Base-by-base conservation (phyloP, 768 basidiomycete genomes). In the Collybia mongolica region DNA sequence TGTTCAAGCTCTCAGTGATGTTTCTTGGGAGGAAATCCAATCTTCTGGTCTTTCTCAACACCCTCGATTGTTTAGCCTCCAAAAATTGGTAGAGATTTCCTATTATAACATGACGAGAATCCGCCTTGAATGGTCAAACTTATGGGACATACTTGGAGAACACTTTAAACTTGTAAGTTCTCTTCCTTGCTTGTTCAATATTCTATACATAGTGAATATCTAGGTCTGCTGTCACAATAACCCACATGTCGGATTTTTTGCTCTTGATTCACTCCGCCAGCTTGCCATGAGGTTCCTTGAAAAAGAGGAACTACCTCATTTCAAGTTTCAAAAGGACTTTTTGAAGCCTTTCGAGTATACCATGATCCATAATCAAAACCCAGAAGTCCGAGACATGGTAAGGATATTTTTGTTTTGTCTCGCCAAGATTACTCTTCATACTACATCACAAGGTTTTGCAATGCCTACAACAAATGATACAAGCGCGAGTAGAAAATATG, bases 81-180 rank as follows among this genome's bases (percentile, higher is more conserved):
- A 98, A 68, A 99, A 98, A 70, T 76, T 99, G 29, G 96, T 98
- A 36, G 97, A 99, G 64, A 98, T 99, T 48, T 97, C 95, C 7
- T 99, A 99, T 68, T 99, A 99, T 72, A 99, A 99, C 70, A 99
- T 99, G 97, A 87, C 77, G 54, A 88, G 97, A 42, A 98, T 99
- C 63, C 91, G 97, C 68, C 72, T 99, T 42, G 97, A 99, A 66
- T 99, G 97, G 97, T 93, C 92, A 0, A 90, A 92, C 67, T 76
- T 99, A 53, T 99, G 97, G 97, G 88, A 91, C 59, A 98, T 98
- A 44, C 72, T 99, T 8, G 97, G 97, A 44, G 94, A 97, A 66
- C 97, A 99, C 68, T 98, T 99, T 71, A 98, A 99, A 64, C 89
- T 98, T 69, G 96, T 93, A 60, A 54, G 74, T 63, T 47, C 36